A percentile compares a stretch with the other conserved stretches of the same genome.
Conservation (phyloP, 2,329 filamentous ascomycete genomes). For the Neophaeococcomyces aloes region DNA sequence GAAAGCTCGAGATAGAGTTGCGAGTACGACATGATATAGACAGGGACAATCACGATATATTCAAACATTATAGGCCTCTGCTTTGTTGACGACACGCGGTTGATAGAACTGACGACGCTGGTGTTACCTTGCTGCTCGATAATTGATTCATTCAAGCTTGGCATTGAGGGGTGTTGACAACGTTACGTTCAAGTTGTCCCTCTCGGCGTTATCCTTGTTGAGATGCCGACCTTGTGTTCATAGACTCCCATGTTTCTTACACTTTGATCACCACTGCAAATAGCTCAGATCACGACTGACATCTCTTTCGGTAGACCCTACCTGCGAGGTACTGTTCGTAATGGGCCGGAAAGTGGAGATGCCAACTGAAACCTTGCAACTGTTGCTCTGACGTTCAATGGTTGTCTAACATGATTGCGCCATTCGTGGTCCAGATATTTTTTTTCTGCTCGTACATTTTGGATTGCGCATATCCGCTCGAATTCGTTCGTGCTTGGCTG, state of each 20-base stretch:
- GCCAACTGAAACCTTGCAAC: too few relatives aligned
- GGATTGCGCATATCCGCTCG: too few relatives aligned
- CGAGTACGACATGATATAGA: background rate
- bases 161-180: background rate
- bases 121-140: too few relatives aligned
- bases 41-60: too few relatives aligned
- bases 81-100: too few relatives aligned
- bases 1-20: background rate
- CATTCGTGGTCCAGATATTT: slow-evolving; percentile 1
- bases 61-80: too few relatives aligned
- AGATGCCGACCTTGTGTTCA: background rate
- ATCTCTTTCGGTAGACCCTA: too few relatives aligned
- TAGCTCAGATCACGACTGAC: too few relatives aligned
- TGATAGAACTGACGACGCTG: too few relatives aligned
- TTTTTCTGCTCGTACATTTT: slow-evolving; percentile 2
- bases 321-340: slow-evolving; percentile 4
- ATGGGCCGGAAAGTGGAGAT: too few relatives aligned
- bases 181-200: background rate
- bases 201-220: background rate
- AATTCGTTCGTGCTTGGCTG: too few relatives aligned
- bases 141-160: background rate
- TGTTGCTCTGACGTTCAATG: background rate
- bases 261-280: background rate
- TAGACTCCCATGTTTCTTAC: too few relatives aligned
- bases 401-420: slow-evolving; percentile 3